phyloP scores from a whole-genome alignment of 2,329 filamentous ascomycete species.

The Cordyceps militaris region DNA sequence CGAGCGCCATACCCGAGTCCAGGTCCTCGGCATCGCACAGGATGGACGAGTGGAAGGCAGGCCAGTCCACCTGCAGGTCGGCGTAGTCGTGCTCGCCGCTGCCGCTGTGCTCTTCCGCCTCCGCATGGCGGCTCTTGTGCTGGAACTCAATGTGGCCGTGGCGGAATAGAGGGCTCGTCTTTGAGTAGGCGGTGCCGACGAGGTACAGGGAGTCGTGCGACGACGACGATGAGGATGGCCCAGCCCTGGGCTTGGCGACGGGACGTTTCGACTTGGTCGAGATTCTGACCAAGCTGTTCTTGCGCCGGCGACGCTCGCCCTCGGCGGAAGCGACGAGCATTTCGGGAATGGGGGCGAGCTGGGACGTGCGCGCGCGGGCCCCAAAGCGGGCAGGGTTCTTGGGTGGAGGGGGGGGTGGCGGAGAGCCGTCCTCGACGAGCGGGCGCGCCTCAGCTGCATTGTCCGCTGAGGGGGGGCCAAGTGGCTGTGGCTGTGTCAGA shows the following conservation, averaged over 20 bases:
- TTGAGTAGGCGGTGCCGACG: slow-evolving; percentile 8
- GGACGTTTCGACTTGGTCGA: slow-evolving; percentile 14
- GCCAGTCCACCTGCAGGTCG: slow-evolving; percentile 46
- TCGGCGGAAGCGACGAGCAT: slow-evolving; percentile 20
- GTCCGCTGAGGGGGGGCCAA: not conserved
- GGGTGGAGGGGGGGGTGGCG: slow-evolving; percentile 11
- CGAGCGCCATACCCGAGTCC: slow-evolving; percentile 34
- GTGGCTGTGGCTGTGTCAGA: not conserved
- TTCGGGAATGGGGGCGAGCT: slow-evolving; percentile 37
- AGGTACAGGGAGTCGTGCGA: slow-evolving; percentile 9
- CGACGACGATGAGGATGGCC: not conserved
- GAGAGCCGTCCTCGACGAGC: not conserved
- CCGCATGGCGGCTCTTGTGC: not conserved
- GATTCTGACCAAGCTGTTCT: not conserved
- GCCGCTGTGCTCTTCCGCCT: not conserved
- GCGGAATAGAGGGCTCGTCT: slow-evolving; percentile 9
- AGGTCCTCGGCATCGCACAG: slow-evolving; percentile 49
- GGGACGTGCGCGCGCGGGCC: slow-evolving; percentile 17
- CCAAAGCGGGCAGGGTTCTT: slow-evolving; percentile 13
- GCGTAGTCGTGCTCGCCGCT: not conserved
- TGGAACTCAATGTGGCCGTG: slow-evolving; percentile 11
- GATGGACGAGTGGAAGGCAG: slow-evolving; percentile 59
- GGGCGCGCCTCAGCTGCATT: not conserved
- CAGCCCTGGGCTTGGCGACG: not conserved
- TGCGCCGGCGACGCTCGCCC: not conserved